phyloP scores from a whole-genome alignment of 805 yeast genomes.

The Monosporozyma unispora region DNA sequence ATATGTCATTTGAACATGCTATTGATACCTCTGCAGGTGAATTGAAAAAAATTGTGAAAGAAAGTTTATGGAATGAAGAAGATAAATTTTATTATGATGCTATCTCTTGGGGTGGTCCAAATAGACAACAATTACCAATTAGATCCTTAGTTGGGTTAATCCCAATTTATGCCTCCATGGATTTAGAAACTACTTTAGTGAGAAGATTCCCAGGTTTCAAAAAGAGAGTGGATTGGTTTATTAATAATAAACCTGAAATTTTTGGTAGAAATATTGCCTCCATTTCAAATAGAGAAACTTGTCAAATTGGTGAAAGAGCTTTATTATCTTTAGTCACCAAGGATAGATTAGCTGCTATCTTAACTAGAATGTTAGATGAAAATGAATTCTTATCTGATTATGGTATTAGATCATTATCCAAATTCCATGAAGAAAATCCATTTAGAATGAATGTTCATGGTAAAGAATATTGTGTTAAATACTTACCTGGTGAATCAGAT shows the following conservation, averaged over 20 bases:
- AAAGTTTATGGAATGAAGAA: constrained; percentile 80
- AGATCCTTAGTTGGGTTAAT: constrained; percentile 86
- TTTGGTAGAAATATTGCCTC: constrained; percentile 82
- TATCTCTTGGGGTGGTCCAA: constrained; percentile 63
- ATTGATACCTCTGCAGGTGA: constrained; percentile 25
- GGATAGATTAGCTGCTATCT: constrained; percentile 67
- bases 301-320: constrained; percentile 67
- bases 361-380: constrained; percentile 76
- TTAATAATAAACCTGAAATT: constrained; percentile 56
- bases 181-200: constrained; percentile 77
- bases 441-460: constrained; percentile 80
- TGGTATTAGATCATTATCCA: constrained; percentile 84
- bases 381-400: constrained; percentile 74
- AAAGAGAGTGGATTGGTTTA: constrained; percentile 76
- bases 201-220: constrained; percentile 75
- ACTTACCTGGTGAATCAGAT: constrained; percentile 83
- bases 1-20: constrained; percentile 61
- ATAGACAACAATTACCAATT: constrained; percentile 66
- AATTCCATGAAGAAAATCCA: constrained; percentile 77
- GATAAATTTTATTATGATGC: constrained; percentile 89
- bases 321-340: constrained; percentile 71
- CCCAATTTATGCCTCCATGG: constrained; percentile 81
- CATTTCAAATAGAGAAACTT: constrained; percentile 50
- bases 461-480: constrained; percentile 56
- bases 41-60: constrained; percentile 36